Percentiles rank a stretch among this genome's conserved stretches.
Evolutionary conservation across 106 monocot species (phyloP).

Genomic region (Acorus gramineus): DNA sequence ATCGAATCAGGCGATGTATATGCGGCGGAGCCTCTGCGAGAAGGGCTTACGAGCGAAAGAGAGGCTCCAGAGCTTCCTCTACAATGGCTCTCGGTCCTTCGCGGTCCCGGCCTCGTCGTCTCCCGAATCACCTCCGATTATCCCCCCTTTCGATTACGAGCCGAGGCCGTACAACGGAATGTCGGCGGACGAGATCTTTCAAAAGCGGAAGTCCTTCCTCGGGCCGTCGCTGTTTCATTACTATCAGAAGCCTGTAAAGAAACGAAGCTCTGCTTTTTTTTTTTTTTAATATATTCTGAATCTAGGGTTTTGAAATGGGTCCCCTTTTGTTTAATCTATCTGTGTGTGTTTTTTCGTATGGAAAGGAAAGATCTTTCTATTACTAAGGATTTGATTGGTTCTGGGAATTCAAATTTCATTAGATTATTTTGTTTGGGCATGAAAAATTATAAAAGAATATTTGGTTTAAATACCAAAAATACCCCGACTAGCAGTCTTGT

Average conservation of each 20-base stretch:
- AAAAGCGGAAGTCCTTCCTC: slow-evolving; percentile 65
- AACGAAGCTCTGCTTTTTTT: not conserved
- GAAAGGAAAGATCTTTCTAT: not conserved
- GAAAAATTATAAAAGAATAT: too few species aligned
- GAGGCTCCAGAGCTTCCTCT: slow-evolving; percentile 12
- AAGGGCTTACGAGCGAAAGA: slow-evolving; percentile 14
- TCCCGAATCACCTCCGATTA: slow-evolving; percentile 25
- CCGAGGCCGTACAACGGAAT: slow-evolving; percentile 61
- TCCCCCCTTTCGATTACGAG: slow-evolving; percentile 67
- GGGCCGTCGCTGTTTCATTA: slow-evolving; percentile 87
- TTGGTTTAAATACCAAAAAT: too few species aligned
- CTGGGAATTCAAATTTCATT: not conserved
- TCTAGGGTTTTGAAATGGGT: not conserved
- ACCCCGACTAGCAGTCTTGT: too few species aligned
- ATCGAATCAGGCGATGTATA: not conserved
- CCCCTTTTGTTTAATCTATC: not conserved
- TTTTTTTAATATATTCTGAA: not conserved
- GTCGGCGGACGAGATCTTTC: slow-evolving; percentile 53
- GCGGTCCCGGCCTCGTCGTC: not conserved
- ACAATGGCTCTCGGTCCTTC: slow-evolving; percentile 17
- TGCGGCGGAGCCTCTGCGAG: slow-evolving; percentile 14
- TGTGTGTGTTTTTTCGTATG: too few species aligned
- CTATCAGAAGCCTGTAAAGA: slow-evolving; percentile 75
- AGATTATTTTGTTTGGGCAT: too few species aligned
- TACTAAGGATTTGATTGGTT: not conserved